Evolutionary conservation across 108 stramenopile species (phyloP).

Genomic region (Fistulifera pelliculosa): DNA sequence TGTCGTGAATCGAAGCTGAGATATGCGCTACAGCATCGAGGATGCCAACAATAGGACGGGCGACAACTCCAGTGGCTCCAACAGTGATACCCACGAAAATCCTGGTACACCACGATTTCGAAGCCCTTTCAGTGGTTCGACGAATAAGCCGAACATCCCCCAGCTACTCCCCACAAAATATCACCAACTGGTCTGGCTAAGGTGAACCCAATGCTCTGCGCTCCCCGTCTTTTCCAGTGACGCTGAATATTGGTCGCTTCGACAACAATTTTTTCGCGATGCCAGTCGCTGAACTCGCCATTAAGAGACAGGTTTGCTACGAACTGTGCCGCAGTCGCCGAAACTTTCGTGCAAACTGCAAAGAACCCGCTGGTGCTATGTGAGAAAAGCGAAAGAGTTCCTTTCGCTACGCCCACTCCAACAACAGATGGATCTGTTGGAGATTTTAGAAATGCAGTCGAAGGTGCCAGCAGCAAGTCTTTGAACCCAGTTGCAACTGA

Average conservation of each 20-base stretch:
- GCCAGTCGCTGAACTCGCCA: slow-evolving; percentile 65
- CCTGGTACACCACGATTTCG: slow-evolving; percentile 46
- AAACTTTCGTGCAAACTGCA: slow-evolving; percentile 73
- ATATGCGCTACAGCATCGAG: slow-evolving; percentile 75
- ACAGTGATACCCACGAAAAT: slow-evolving; percentile 49
- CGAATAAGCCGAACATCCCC: slow-evolving; percentile 59
- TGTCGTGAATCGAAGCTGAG: slow-evolving; percentile 61
- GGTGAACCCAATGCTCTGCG: slow-evolving; percentile 38
- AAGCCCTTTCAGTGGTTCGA: slow-evolving; percentile 61
- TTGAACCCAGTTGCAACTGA: slow-evolving; percentile 81
- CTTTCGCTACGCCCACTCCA: slow-evolving; percentile 89
- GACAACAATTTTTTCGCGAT: slow-evolving; percentile 50
- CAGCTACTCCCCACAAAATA: slow-evolving; percentile 54
- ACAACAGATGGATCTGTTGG: slow-evolving; percentile 82
- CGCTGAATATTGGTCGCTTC: slow-evolving; percentile 58
- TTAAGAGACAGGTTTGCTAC: slow-evolving; percentile 67
- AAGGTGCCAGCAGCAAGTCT: slow-evolving; percentile 89
- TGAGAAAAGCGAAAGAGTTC: slow-evolving; percentile 86
- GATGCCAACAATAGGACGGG: slow-evolving; percentile 74
- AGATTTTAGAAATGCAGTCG: slow-evolving; percentile 63
- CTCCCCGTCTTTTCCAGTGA: slow-evolving; percentile 53
- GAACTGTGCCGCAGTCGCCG: slow-evolving; percentile 52
- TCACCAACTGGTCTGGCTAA: slow-evolving; percentile 65
- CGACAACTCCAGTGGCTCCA: slow-evolving; percentile 61
- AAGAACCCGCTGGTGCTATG: slow-evolving; percentile 88